These are phyloP conservation scores for Rhynchosporium agropyri DNA, from an alignment of 2,329 filamentous ascomycete genomes.

Conservation along the genomic window DNA sequence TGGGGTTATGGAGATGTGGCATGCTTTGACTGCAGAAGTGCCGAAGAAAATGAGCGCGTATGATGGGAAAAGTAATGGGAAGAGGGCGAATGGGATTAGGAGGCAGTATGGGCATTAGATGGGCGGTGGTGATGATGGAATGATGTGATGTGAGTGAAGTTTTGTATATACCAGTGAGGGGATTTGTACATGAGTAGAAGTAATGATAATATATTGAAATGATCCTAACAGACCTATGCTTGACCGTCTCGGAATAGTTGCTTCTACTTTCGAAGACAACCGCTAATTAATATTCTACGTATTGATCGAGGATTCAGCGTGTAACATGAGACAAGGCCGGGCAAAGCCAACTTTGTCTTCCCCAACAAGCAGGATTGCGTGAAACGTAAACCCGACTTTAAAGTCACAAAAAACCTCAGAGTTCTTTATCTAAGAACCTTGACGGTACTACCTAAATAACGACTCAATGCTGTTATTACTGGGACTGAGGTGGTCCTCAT, in stretches of 20 bases:
- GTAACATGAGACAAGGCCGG: no score
- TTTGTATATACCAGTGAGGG: slow-evolving; percentile 28
- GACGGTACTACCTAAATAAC: no score
- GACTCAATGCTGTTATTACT: no score
- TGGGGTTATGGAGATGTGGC: slow-evolving; percentile 84
- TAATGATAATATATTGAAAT: slow-evolving; percentile 23
- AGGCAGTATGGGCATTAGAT: slow-evolving; percentile 27
- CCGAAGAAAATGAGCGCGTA: slow-evolving; percentile 24
- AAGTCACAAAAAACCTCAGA: no score
- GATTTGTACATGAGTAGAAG: slow-evolving; percentile 8
- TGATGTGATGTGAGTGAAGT: slow-evolving; percentile 6
- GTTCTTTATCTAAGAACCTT: no score
- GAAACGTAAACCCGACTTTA: no score
- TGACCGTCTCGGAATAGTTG: neutral
- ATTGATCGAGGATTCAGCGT: no score
- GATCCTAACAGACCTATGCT: no score
- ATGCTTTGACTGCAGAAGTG: slow-evolving; percentile 36
- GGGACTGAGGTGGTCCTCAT: no score
- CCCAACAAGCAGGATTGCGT: no score
- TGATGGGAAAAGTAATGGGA: slow-evolving; percentile 31
- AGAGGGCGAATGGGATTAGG: slow-evolving; percentile 31
- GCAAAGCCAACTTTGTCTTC: no score
- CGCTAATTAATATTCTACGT: no score
- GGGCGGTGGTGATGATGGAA: slow-evolving; percentile 16
- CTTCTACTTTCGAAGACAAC: neutral